phyloP scores from a whole-genome alignment of 2,329 filamentous ascomycete genomes.

The Juglanconis oblonga region DNA sequence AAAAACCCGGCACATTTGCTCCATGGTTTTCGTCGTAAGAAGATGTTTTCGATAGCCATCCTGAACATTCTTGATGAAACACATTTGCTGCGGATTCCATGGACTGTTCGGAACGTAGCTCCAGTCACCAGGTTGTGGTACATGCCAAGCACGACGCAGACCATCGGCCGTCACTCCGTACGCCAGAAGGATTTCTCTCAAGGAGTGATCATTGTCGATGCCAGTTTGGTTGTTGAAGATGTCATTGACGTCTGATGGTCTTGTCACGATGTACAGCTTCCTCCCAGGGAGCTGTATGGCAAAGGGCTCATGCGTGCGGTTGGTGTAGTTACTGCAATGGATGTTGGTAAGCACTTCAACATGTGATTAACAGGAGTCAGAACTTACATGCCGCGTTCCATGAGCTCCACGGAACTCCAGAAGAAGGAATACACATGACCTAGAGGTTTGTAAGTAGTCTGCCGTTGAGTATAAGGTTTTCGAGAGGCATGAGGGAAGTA shows the following conservation, averaged over 20 bases:
- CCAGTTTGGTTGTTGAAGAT: not conserved
- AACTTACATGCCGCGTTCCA: not conserved
- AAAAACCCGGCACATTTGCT: not conserved
- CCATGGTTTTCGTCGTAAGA: not conserved
- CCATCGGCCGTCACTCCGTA: not conserved
- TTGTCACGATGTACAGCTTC: not conserved
- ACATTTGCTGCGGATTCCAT: not conserved
- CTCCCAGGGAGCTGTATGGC: constrained; percentile 1
- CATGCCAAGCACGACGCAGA: not conserved
- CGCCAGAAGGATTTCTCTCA: not conserved
- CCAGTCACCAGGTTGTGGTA: not conserved
- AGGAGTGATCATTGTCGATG: not conserved
- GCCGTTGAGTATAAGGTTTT: not conserved
- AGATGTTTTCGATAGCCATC: not conserved
- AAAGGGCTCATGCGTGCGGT: not conserved
- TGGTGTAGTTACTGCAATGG: not conserved
- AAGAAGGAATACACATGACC: constrained; percentile 2
- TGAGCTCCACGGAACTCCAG: not conserved
- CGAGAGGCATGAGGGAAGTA: not conserved
- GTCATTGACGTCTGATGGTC: not conserved
- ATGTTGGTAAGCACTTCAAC: not conserved
- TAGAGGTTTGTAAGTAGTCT: not conserved
- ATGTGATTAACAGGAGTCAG: not conserved
- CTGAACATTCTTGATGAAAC: not conserved
- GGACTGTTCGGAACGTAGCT: not conserved